Base-by-base conservation (phyloP, 495 filamentous ascomycete species). In the Glutinoglossum americanum region DNA sequence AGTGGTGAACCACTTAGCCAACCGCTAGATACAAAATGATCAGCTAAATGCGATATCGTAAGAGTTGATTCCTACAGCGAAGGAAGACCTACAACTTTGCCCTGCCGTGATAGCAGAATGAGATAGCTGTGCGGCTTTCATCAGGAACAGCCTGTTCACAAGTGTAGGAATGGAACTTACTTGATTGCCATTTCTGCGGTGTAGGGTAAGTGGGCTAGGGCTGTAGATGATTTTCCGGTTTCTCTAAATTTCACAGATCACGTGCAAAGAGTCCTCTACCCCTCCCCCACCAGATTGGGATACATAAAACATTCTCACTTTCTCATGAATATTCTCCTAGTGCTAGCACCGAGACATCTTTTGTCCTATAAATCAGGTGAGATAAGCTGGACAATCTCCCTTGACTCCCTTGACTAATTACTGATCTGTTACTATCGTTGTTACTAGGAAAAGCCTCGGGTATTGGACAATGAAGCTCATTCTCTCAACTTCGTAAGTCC, bases 1-100 rank as follows among this genome's bases (percentile, higher is more conserved):
- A 41, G 92, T 99, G 47, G 90, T 95, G 75, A 97, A 99, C 93
- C 92, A 99, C 75, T 99, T 99, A 61, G 92, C 92, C 55, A 99
- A 80, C 62, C 92, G 89, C 93, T 98, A 69, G 39, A 58, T 49
- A 56, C 59, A 54, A 48, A 49, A 45, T 61, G 19, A 60, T 73
- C 59, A 75, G 72, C n/a, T n/a, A n/a, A n/a, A n/a, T n/a, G n/a
- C n/a, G n/a, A n/a, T n/a, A n/a, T 60, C 61, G 51, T 59, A 47
- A 35, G 23, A 32, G 28, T 56, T 41, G 54, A 35, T 27, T 54
- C 57, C 48, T 49, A 53, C 25, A 45, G 61, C 54, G 59, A 60
- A 63, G 55, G 48, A 68, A 66, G 70, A 69, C 85, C 56, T 72
- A 98, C 92, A 73, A 99, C 92, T 85, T 99, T 99, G 69, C 92